Evolutionary conservation across 2,329 filamentous ascomycete genomes (phyloP).

Genomic region (Sporothrix curviconia): DNA sequence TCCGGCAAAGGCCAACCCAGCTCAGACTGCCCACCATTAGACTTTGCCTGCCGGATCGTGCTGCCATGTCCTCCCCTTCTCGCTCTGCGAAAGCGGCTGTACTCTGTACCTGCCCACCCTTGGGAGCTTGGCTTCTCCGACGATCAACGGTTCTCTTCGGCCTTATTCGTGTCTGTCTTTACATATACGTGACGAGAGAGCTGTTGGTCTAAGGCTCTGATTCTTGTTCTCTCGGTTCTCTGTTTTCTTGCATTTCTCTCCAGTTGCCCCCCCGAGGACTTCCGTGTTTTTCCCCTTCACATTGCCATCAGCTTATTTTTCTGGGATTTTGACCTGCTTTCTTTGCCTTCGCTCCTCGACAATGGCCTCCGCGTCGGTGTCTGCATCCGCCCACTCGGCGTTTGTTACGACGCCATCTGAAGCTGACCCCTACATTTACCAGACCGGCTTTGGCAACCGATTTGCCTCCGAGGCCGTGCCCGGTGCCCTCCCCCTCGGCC

Average conservation of each 20-base stretch:
- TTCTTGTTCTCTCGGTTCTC: background rate
- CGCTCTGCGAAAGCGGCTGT: no score
- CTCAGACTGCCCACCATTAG: background rate
- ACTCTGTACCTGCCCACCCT: no score
- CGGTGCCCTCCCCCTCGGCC: slow-evolving; percentile 36
- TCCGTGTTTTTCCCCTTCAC: no score
- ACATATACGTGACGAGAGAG: background rate
- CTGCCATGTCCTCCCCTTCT: no score
- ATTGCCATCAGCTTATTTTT: no score
- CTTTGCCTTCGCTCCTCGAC: no score
- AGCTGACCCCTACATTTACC: slow-evolving; percentile 43
- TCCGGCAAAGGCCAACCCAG: background rate
- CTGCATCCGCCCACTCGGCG: background rate
- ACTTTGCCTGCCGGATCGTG: background rate
- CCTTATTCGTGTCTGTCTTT: background rate
- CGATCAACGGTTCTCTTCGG: no score
- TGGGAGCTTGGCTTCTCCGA: no score
- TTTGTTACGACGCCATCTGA: background rate
- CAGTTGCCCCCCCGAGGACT: no score
- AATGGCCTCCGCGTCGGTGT: no score
- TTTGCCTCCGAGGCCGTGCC: slow-evolving; percentile 42
- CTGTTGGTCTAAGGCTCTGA: background rate
- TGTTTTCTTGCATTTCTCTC: background rate
- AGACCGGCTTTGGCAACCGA: slow-evolving; percentile 49
- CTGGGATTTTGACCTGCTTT: no score